Percentiles rank a stretch among this genome's conserved stretches.
These are phyloP conservation scores for Strombidium stylifer DNA, from an alignment of 73 alveolate genomes.

Conservation along the genomic window DNA sequence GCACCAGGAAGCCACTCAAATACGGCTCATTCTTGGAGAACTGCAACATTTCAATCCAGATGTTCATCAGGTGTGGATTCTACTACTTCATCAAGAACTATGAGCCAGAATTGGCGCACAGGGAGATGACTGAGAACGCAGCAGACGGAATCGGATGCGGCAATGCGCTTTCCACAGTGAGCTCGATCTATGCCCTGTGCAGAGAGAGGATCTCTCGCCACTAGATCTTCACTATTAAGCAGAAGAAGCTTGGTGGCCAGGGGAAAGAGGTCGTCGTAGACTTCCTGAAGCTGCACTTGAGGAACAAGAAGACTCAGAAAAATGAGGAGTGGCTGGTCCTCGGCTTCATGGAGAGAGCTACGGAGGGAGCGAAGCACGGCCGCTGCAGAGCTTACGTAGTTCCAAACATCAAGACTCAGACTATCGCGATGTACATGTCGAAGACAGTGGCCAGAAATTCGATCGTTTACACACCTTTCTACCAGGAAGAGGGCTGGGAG, in stretches of 20 bases:
- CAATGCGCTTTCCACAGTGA: slow-evolving; percentile 1
- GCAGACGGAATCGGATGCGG: slow-evolving; percentile 33
- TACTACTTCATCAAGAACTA: slow-evolving; percentile 29
- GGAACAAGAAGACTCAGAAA: slow-evolving; percentile 23
- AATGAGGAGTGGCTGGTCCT: slow-evolving; percentile 35
- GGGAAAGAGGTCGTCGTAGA: slow-evolving; percentile 24
- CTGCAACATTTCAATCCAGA: slow-evolving; percentile 15
- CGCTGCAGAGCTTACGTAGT: slow-evolving; percentile 37
- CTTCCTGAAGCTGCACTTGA: slow-evolving; percentile 21
- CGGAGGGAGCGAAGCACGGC: no score
- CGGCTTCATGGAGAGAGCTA: slow-evolving; percentile 32
- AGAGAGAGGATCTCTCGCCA: slow-evolving; percentile 37
- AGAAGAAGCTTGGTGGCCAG: slow-evolving; percentile 28
- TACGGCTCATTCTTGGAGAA: slow-evolving; percentile 17
- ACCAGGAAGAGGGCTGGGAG: slow-evolving; percentile 34
- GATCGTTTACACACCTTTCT: slow-evolving; percentile 35
- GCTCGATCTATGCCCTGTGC: slow-evolving; percentile 16
- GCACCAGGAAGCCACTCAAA: slow-evolving; percentile 1
- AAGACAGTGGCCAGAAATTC: slow-evolving; percentile 42
- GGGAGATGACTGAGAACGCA: slow-evolving; percentile 45
- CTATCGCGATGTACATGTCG: slow-evolving; percentile 26
- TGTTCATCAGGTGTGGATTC: slow-evolving; percentile 8
- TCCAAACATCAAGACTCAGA: slow-evolving; percentile 31
- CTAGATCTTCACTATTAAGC: background rate
- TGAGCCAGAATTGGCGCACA: slow-evolving; percentile 38